A percentile compares a stretch with the other conserved stretches of the same genome.
Evolutionary conservation across 768 basidiomycete species (phyloP).

Genomic region (Termitomyces sp.): DNA sequence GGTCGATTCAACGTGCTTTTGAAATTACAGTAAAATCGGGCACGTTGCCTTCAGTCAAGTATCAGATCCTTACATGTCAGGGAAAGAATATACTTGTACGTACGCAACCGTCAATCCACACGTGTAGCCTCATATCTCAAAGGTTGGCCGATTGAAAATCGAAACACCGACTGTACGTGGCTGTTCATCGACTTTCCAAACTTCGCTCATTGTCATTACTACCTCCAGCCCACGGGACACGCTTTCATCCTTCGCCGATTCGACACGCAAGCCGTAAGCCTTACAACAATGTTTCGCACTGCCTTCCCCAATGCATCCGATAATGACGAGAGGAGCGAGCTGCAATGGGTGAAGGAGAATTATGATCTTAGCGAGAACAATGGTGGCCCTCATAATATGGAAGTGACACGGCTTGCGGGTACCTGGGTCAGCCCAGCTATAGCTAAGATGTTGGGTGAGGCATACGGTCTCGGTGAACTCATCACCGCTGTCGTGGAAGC

Average conservation of each 20-base stretch:
- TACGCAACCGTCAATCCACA: background rate
- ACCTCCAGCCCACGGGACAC: slow-evolving; percentile 64
- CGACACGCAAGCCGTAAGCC: slow-evolving; percentile 88
- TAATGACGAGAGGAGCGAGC: slow-evolving; percentile 72
- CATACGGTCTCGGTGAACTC: slow-evolving; percentile 61
- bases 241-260: slow-evolving; percentile 93
- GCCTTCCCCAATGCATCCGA: slow-evolving; percentile 84
- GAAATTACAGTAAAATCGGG: slow-evolving; percentile 31
- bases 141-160: slow-evolving; percentile 90
- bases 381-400: slow-evolving; percentile 55
- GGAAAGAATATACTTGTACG: slow-evolving; percentile 71
- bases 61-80: slow-evolving; percentile 87
- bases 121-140: slow-evolving; percentile 5
- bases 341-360: slow-evolving; percentile 78
- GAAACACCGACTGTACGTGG: slow-evolving; percentile 67
- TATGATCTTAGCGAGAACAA: slow-evolving; percentile 80
- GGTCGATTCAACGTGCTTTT: slow-evolving; percentile 13
- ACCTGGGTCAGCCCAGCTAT: slow-evolving; percentile 74
- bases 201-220: slow-evolving; percentile 17
- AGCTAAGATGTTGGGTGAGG: slow-evolving; percentile 65
- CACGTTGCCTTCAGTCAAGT: slow-evolving; percentile 75
- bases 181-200: slow-evolving; percentile 7
- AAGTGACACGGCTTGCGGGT: slow-evolving; percentile 78
- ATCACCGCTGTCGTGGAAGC: slow-evolving; percentile 69
- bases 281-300: slow-evolving; percentile 96